Base-by-base conservation (phyloP, 768 basidiomycete genomes). In the Leucosporidium yakuticum region DNA sequence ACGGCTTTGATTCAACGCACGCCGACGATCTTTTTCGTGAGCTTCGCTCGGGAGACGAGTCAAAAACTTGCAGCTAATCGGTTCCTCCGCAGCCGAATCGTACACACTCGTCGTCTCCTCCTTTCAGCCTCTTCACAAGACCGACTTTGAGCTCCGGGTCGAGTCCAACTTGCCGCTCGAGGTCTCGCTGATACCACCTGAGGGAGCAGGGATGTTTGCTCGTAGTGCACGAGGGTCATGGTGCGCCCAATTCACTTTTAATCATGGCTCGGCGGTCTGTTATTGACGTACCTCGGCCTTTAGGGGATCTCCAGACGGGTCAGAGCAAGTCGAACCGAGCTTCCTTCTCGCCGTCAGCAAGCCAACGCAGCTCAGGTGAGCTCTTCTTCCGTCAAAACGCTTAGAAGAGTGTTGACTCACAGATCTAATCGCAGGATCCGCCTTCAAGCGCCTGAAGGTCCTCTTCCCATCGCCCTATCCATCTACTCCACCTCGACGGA, bases 131-230 rank as follows among this genome's bases (percentile, higher is more conserved):
- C 80, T 79, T 19, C 84, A 88, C 65, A 81, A 82, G 6, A 90
- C 90, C 4, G 70, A 82, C 14, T 95, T 86, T 78, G 82, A 81
- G 1, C 77, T 96, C 31, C 82, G 81, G 29, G 78, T 91, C 4
- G 85, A 88, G 60, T 68, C 69, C 2, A 49, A 47, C 17, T 55
- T 74, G 0, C 82, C 84, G 1, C 82, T 93, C 61, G 84, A 86
- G 23, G 69, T 96, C 29, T 80, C 80, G 59, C 72, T 84, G 0
- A 87, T 96, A 29, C 85, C 87, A 0, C 85, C 87, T 65, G 95
- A 98, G 79, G 93, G 91, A 0, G 90, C 92, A 0, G 94, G 93
- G 0, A 90, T 96, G 91, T 95, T 66, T 76, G 79, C 79, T 27
- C 87, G 89, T 72, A 76, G 81, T 0, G 73, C 88, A 3, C 83